Evolutionary conservation across 352 stramenopile species (phyloP), one percentile per base, ranked within the genome.

Genomic region (Thraustotheca clavata): DNA sequence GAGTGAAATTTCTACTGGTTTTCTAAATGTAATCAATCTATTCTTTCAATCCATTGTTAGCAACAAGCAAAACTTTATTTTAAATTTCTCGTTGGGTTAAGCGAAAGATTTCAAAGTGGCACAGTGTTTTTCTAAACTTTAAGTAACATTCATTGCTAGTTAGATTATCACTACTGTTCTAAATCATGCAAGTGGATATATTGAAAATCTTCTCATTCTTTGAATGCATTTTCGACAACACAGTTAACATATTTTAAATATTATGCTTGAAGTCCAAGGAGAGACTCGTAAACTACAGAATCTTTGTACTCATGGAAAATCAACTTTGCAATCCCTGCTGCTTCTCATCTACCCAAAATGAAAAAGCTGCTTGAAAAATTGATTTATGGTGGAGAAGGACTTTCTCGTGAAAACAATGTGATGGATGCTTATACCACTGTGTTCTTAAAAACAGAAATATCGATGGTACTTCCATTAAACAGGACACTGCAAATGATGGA

Each of bases 401-500:
- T 88, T 8, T 77, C 79, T 5, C 71, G 67, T 3, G 72, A 76
- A 9, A 82, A 88, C 27, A 78, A 78, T 0, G 60, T 88, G 4
- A 59, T 87, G 2, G 73, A 83, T 9, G 78, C 76, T 4, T 86
- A 83, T 49, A 79, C 75, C 5, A 87, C 76, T 11, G 79, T 14
- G 73, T 87, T 31, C 59, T 88, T 26, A 88, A 87, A 62, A 82
- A 86, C 46, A 67, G 74, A 26, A 74, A 79, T 20, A 83, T 88
- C n/a, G 79, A 88, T 61, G 79, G 79, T 11, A 83, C 77, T 6
- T 77, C 77, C 9, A 86, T 86, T 29, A 40, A 29, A 24, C 9
- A 43, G 38, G 38, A 43, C 20, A 20, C 38, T 16, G 16, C 38
- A 16, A 20, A 43, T 20, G 38, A 43, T 16, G 38, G 33, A 14